Base-by-base conservation (phyloP, 305 asterid genomes). In the Striga hermonthica region DNA sequence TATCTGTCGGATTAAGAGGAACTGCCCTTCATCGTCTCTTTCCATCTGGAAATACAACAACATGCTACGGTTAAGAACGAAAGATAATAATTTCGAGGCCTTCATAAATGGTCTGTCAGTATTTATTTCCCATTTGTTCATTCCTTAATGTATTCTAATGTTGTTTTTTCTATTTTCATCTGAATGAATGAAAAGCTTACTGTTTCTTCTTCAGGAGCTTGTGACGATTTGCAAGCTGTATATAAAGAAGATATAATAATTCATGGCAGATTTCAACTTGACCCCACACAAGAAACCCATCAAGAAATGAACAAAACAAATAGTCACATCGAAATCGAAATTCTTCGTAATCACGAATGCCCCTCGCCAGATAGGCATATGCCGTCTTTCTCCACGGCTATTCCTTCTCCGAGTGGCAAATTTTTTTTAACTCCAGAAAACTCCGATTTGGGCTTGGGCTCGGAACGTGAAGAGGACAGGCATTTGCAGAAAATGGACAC, bases 51-150 rank as follows among this genome's bases (percentile, higher is more conserved):
- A 73, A 64, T 65, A 36, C 52, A 76, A 72, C 66, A 80, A 73
- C 44, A 69, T 71, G 56, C 44, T 28, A 9, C 64, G 62, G 55
- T 65, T 73, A 47, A 82, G 72, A 70, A 86, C 82, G 74, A 82
- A 87, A 67, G 60, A 62, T 3, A 41, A 77, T 70, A 70, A 83
- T 71, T 47, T 61, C 15, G 87, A 82, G 52, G 88, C 91, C 48
- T 68, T 68, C 58, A 72, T 80, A 72, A 78, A 86, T 53, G 98
- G 98, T 91, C 31, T 65, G 79, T 77, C 31, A 31, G 43, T 62
- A 15, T 65, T 62, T 38, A 48, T 22, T 22, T 22, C 31, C n/a
- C 49, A 43, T 43, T 43, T 43, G 12, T 5, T 4, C 49, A 56
- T 13, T 14, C 61, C 57, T 11, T 47, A 11, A 11, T 44, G 13